Base-by-base conservation (phyloP, 768 basidiomycete genomes). In the Tulasnella sp. region DNA sequence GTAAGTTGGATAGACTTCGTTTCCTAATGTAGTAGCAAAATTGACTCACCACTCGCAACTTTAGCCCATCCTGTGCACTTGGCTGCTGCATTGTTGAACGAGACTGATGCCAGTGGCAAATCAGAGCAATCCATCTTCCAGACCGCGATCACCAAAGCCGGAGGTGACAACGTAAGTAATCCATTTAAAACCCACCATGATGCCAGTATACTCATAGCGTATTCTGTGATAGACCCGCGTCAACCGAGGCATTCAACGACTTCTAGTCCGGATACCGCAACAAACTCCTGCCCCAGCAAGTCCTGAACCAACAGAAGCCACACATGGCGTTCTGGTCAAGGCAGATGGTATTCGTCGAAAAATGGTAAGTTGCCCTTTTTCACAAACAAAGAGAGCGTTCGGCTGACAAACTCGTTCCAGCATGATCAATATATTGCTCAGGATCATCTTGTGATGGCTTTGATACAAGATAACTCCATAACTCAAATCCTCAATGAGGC, bases 401-500 rank as follows among this genome's bases (percentile, higher is more conserved):
- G n/a, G n/a, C 42, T 31, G 6, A 45, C 43, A 6, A 22, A 12
- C 6, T 6, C 43, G 27, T 2, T 39, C 3, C 63, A 69, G 60
- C 81, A 83, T 61, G 90, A 92, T 64, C 81, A 81, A 1, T 95
- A 87, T 65, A 82, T 98, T 53, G 90, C 91, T 0, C 85, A 92
- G 64, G 90, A 96, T 56, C 91, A 95, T 62, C 66, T 98, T 43
- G 72, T 96, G 24, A 78, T 90, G 22, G 89, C 87, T 0, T 76
- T 96, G 44, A 60, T 89, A 58, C 80, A 86, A 57, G 86, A 91
- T 53, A 48, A 75, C 1, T 72, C 75, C 2, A 75, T 35, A 35
- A 10, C 10, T 35, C 34, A 16, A 10, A 10, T 16, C 34, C 34
- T 10, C 34, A 35, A 10, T 16, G 10, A 50, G 13, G 15, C 48